Base-by-base conservation (phyloP, 2,329 filamentous ascomycete species). In the Epichloe sp. region DNA sequence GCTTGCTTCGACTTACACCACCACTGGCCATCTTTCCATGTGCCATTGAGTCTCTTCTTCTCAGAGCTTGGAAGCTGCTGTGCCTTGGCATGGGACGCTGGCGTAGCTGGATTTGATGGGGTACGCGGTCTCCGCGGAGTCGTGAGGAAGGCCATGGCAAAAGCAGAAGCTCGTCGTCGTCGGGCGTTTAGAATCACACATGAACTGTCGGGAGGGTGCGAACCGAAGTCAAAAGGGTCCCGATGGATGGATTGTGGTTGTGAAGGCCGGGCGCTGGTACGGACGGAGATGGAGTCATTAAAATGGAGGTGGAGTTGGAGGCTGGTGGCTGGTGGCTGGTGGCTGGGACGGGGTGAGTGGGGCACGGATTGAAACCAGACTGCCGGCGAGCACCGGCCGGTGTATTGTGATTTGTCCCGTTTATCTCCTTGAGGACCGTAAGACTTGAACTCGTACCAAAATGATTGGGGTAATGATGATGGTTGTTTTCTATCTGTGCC, bases 1-100 rank as follows among this genome's bases (percentile, higher is more conserved):
- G 42, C 38, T 40, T 34, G 41, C 5, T 40, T 45, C 12, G 41
- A 58, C 66, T 52, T 62, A 68, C 66, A 70, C 62, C 60, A 68
- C 65, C 67, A 70, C 42, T 62, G 50, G 5, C 61, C 65, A 48
- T 66, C 59, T 23, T 60, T 51, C 49, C 59, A 69, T 40, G 61
- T 52, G 23, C 68, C 66, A 49, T 66, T 61, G 52, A 63, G 59
- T 23, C 63, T 61, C 48, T 63, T 65, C 55, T 61, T 66, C 10
- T 57, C 48, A 5, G 66, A 59, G 50, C 14, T 52, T 1, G 63
- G 59, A 19, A 59, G 61, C 38, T 56, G 48, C 2, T 61, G 54
- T n/a, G 52, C 12, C 48, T 50, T 42, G 43, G 19, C 37, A 38
- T 23, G 38, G 17, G 47, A 52, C 37, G 37, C 48, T 44, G 44